Conservation (phyloP, 108 stramenopile genomes). For the Cylindrotheca closterium region DNA sequence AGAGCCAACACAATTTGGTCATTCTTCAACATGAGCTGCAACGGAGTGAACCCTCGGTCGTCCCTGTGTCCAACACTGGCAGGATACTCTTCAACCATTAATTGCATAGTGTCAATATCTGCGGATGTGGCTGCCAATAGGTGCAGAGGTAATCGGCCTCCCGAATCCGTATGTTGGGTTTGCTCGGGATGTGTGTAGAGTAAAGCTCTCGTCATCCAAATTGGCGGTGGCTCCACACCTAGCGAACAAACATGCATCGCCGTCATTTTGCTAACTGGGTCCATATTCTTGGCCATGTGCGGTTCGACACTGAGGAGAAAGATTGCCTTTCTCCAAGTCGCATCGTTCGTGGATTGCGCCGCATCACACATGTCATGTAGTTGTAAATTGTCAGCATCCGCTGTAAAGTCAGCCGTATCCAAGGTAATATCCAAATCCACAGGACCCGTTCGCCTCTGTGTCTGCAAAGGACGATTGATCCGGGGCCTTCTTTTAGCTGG, state of each 20-base stretch:
- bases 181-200: constrained; percentile 31
- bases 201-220: constrained; percentile 36
- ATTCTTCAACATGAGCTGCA: constrained; percentile 43
- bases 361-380: constrained; percentile 53
- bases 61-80: constrained; percentile 38
- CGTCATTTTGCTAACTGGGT: constrained; percentile 35
- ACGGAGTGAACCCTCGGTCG: constrained; percentile 40
- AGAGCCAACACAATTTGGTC: constrained; percentile 28
- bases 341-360: constrained; percentile 33
- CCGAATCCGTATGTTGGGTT: constrained; percentile 23
- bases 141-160: constrained; percentile 51
- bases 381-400: constrained; percentile 6
- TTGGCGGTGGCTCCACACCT: constrained; percentile 29
- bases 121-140: constrained; percentile 41
- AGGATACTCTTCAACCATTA: constrained; percentile 50
- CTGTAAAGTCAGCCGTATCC: not conserved
- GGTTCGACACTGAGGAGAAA: constrained; percentile 36
- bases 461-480: not conserved
- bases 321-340: constrained; percentile 47
- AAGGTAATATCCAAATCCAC: not conserved
- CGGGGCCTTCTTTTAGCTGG: not conserved
- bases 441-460: not conserved
- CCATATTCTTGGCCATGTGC: constrained; percentile 26
- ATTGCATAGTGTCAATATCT: constrained; percentile 34
- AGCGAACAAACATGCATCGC: constrained; percentile 46